phyloP scores from a whole-genome alignment of 345 rosid species.

The Arabis hirsuta region DNA sequence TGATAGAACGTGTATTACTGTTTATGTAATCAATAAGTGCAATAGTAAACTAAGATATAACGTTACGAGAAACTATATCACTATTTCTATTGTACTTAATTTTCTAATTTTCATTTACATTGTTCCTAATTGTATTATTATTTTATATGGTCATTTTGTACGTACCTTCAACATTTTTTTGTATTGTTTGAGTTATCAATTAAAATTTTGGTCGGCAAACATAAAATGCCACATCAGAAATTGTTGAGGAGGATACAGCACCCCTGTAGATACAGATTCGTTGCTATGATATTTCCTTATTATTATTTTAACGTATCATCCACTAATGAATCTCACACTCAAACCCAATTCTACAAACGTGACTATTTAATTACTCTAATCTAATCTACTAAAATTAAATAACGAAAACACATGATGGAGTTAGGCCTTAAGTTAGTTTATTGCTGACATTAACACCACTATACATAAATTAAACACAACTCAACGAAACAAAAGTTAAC shows the following conservation, averaged over 20 bases:
- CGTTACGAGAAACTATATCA: too few species aligned
- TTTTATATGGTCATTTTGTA: too few species aligned
- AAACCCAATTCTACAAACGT: conserved; percentile 34
- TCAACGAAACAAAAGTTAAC: conserved; percentile 1
- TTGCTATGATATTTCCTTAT: conserved; percentile 31
- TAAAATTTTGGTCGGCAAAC: neutral
- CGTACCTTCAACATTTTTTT: too few species aligned
- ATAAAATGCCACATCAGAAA: conserved; percentile 24
- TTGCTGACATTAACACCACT: conserved; percentile 48
- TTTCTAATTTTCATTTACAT: too few species aligned
- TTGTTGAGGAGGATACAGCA: conserved; percentile 29
- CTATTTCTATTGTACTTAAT: too few species aligned
- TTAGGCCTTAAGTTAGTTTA: conserved; percentile 46
- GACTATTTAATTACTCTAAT: conserved; percentile 18
- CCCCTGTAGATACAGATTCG: conserved; percentile 29
- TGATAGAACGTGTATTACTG: too few species aligned
- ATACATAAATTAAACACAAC: conserved; percentile 20
- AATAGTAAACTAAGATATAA: too few species aligned
- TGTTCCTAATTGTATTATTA: too few species aligned
- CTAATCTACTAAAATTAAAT: conserved; percentile 14
- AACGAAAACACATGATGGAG: conserved; percentile 39
- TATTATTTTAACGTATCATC: conserved; percentile 36
- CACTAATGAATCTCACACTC: conserved; percentile 48
- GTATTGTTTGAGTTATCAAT: too few species aligned
- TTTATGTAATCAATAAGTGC: too few species aligned